phyloP scores from a whole-genome alignment of 2,329 filamentous ascomycete species.

The Ophiocordyceps unilateralis region DNA sequence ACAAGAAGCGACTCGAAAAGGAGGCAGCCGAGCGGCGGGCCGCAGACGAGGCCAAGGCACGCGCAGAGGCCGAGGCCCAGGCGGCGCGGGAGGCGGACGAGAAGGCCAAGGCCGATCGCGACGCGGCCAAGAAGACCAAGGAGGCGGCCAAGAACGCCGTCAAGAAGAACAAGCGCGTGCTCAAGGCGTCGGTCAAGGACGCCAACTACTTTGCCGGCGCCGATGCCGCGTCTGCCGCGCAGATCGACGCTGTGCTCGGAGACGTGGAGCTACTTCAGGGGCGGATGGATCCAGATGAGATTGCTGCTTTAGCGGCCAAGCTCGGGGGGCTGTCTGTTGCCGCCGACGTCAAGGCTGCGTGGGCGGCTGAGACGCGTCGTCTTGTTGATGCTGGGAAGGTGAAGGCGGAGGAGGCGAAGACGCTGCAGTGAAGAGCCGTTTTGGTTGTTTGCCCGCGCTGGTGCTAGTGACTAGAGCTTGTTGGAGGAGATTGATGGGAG shows the following conservation, averaged over 20 bases:
- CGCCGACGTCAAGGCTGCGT: slow-evolving; percentile 72
- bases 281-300: slow-evolving; percentile 83
- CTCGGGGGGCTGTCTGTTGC: slow-evolving; percentile 64
- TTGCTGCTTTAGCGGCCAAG: slow-evolving; percentile 66
- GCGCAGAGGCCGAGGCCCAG: slow-evolving; percentile 70
- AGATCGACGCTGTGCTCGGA: slow-evolving; percentile 67
- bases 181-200: slow-evolving; percentile 88
- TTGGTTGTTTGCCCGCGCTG: background rate
- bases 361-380: slow-evolving; percentile 59
- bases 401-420: slow-evolving; percentile 68
- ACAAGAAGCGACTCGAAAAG: slow-evolving; percentile 81
- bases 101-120: slow-evolving; percentile 67
- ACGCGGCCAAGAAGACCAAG: slow-evolving; percentile 86
- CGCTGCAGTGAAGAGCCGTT: slow-evolving; percentile 17
- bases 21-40: slow-evolving; percentile 83
- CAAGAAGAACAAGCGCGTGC: slow-evolving; percentile 99
- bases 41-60: slow-evolving; percentile 66
- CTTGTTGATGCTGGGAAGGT: slow-evolving; percentile 71
- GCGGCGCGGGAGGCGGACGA: slow-evolving; percentile 72
- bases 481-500: too few species aligned
- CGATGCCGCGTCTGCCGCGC: slow-evolving; percentile 52
- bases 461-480: too few species aligned
- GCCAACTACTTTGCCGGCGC: slow-evolving; percentile 75
- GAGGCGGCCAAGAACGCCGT: slow-evolving; percentile 96
- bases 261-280: slow-evolving; percentile 77